Evolutionary conservation across 192 early-diverging fungal species (phyloP).

Genomic region (Diversispora epigaea): DNA sequence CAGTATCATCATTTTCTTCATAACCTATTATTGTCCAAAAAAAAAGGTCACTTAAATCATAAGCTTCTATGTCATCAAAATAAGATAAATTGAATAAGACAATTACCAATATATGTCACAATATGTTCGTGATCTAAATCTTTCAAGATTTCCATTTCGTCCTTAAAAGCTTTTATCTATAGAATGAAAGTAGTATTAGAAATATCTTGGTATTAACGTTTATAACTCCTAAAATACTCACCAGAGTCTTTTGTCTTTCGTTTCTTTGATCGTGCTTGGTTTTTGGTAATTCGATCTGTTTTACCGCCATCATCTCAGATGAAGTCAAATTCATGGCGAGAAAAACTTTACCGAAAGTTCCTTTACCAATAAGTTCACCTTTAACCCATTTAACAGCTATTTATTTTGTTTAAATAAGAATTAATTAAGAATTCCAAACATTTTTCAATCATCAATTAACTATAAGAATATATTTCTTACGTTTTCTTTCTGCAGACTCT

Average conservation of each 20-base stretch:
- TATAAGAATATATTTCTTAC: neutral
- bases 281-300: conserved; percentile 71
- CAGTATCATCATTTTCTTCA: conserved; percentile 62
- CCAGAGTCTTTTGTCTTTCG: conserved; percentile 43
- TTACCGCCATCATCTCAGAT: conserved; percentile 81
- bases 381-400: conserved; percentile 66
- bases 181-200: conserved; percentile 6
- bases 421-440: conserved; percentile 28
- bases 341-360: conserved; percentile 79
- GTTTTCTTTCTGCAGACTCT: conserved; percentile 7
- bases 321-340: conserved; percentile 71
- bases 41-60: neutral
- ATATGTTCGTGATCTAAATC: conserved; percentile 87
- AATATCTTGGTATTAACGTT: neutral
- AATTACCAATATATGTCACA: conserved; percentile 87
- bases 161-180: conserved; percentile 57
- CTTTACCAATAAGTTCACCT: conserved; percentile 79
- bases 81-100: conserved; percentile 6
- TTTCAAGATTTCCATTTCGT: conserved; percentile 72
- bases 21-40: conserved; percentile 25
- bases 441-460: neutral
- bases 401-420: conserved; percentile 40
- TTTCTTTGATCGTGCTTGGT: conserved; percentile 49
- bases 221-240: conserved; percentile 5
- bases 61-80: neutral